A percentile compares a stretch with the other conserved stretches of the same genome.
Evolutionary conservation across 805 yeast genomes (phyloP).

Genomic region (Clavispora phyllophila): DNA sequence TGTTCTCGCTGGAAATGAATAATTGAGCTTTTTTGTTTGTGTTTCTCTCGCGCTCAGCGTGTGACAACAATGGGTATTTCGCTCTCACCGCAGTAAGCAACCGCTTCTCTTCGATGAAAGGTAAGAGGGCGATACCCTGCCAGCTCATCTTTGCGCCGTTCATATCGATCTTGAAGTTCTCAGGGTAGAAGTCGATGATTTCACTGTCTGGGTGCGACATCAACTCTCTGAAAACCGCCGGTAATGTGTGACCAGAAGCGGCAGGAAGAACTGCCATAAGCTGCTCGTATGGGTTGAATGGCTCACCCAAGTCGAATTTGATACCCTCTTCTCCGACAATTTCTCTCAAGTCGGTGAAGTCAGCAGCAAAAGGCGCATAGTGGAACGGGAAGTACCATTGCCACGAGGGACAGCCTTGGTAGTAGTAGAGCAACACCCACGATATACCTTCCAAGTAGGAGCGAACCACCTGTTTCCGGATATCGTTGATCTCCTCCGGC

Average conservation of each 20-base stretch:
- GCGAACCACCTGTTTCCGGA: slow-evolving; percentile 56
- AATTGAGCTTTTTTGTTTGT: slow-evolving; percentile 66
- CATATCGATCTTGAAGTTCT: slow-evolving; percentile 85
- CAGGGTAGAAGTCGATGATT: slow-evolving; percentile 88
- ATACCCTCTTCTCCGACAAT: slow-evolving; percentile 44
- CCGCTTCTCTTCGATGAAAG: slow-evolving; percentile 84
- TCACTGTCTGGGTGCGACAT: slow-evolving; percentile 79
- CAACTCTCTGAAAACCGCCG: slow-evolving; percentile 71
- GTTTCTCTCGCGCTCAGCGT: slow-evolving; percentile 66
- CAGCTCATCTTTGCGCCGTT: slow-evolving; percentile 92
- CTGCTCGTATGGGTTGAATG: slow-evolving; percentile 89
- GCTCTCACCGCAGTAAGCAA: slow-evolving; percentile 60
- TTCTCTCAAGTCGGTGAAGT: slow-evolving; percentile 55
- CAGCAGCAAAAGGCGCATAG: slow-evolving; percentile 96
- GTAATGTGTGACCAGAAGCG: slow-evolving; percentile 82
- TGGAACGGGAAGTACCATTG: slow-evolving; percentile 96
- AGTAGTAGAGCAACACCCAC: slow-evolving; percentile 93
- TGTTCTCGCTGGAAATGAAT: slow-evolving; percentile 60
- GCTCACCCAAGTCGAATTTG: slow-evolving; percentile 61
- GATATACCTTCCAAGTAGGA: slow-evolving; percentile 90
- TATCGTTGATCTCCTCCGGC: slow-evolving; percentile 48
- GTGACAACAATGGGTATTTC: slow-evolving; percentile 59
- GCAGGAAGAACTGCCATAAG: slow-evolving; percentile 94
- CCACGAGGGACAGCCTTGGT: slow-evolving; percentile 99
- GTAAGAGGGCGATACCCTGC: slow-evolving; percentile 89